Conservation (phyloP, 345 rosid species). For the Bretschneidera sinensis region DNA sequence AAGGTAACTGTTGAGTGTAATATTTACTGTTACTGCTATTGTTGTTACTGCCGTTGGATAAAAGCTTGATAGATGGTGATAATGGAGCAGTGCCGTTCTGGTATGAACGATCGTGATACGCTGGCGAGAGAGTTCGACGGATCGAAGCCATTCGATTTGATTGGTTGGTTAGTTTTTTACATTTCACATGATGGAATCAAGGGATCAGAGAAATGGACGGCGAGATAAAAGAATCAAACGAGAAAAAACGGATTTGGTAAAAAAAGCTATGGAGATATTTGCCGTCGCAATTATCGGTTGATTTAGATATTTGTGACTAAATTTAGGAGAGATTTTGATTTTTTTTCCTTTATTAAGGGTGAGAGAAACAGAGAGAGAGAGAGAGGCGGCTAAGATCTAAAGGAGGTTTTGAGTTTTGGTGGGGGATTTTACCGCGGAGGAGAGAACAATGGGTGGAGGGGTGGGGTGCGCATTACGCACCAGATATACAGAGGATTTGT, state of each 20-base stretch:
- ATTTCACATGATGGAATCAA: slow-evolving; percentile 24
- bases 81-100: slow-evolving; percentile 40
- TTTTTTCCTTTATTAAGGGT: not conserved
- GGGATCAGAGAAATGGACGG: slow-evolving; percentile 2
- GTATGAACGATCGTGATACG: slow-evolving; percentile 50
- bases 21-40: slow-evolving; percentile 27
- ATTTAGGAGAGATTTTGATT: slow-evolving; percentile 4
- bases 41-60: slow-evolving; percentile 20
- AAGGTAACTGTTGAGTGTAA: slow-evolving; percentile 29
- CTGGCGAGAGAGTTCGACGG: slow-evolving; percentile 89
- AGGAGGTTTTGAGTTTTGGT: not conserved
- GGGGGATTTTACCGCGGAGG: slow-evolving; percentile 3
- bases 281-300: not conserved
- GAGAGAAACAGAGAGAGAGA: not conserved
- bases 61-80: slow-evolving; percentile 27
- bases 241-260: not conserved
- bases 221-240: not conserved
- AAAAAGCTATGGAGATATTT: not conserved
- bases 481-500: not conserved
- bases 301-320: not conserved
- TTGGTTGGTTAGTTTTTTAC: not conserved
- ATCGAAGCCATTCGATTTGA: slow-evolving; percentile 63
- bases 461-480: slow-evolving; percentile 9
- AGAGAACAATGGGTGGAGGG: not conserved
- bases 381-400: slow-evolving; percentile 9